Percentiles rank a stretch among this genome's conserved stretches.
Evolutionary conservation across 441 rosid species (phyloP).

Genomic region (Arabidopsis lyrata): DNA sequence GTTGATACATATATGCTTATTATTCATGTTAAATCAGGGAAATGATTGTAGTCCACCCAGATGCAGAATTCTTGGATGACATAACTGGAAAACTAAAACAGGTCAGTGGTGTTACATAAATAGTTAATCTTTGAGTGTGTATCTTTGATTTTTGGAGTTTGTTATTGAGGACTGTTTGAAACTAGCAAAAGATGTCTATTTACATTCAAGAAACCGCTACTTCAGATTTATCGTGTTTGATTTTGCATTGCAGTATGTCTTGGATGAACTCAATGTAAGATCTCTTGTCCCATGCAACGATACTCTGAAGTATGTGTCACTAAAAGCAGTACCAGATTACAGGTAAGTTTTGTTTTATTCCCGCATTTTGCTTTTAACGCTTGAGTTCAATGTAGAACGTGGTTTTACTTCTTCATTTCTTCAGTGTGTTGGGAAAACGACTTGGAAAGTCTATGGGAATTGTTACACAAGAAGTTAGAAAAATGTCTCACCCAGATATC

Average conservation of each 20-base stretch:
- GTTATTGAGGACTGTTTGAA: too few relatives aligned
- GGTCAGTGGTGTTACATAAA: constrained; percentile 53
- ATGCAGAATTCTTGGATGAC: constrained; percentile 84
- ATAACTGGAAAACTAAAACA: constrained; percentile 88
- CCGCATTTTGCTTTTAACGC: constrained; percentile 1
- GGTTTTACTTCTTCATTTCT: constrained; percentile 40
- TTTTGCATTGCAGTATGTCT: constrained; percentile 71
- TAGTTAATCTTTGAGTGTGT: too few relatives aligned
- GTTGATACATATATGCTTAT: too few relatives aligned
- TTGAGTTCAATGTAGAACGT: constrained; percentile 21
- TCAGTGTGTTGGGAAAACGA: constrained; percentile 84
- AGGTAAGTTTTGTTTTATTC: constrained; percentile 56
- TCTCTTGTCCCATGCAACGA: constrained; percentile 82
- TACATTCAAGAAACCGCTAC: constrained; percentile 27
- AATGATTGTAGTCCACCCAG: constrained; percentile 90
- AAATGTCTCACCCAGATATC: constrained; percentile 85
- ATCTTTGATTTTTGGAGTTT: too few relatives aligned
- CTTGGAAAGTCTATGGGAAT: constrained; percentile 94
- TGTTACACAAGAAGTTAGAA: constrained; percentile 83
- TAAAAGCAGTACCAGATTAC: constrained; percentile 98
- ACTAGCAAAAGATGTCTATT: too few relatives aligned
- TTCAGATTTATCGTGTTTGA: constrained; percentile 14
- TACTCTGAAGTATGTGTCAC: constrained; percentile 79
- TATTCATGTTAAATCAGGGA: constrained; percentile 59
- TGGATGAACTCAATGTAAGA: constrained; percentile 92